These are phyloP conservation scores for Geotrichum australiense DNA, from an alignment of 1,139 yeast species.

Conservation along the genomic window DNA sequence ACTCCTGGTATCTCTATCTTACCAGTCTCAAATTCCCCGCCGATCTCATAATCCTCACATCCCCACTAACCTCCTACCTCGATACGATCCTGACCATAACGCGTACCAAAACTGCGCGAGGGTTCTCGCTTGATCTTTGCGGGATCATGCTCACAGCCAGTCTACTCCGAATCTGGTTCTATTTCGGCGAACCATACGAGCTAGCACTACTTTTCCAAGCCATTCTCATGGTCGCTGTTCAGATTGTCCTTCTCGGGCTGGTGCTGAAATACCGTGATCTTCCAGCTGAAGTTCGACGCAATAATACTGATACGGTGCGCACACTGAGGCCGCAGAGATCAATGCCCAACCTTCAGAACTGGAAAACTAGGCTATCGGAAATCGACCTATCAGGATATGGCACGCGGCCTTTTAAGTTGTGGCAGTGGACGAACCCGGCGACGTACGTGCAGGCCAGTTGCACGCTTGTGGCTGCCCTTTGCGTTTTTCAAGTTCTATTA, in stretches of 20 bases:
- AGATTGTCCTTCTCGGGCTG: slow-evolving; percentile 52
- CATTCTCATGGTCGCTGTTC: slow-evolving; percentile 69
- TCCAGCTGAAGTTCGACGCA: background rate
- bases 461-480: slow-evolving; percentile 40
- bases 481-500: slow-evolving; percentile 43
- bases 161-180: slow-evolving; percentile 66
- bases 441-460: slow-evolving; percentile 62
- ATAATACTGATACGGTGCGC: slow-evolving; percentile 5
- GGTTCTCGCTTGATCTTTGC: slow-evolving; percentile 83
- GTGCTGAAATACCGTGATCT: slow-evolving; percentile 54
- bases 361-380: background rate
- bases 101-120: slow-evolving; percentile 56
- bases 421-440: slow-evolving; percentile 74
- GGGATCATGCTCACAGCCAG: slow-evolving; percentile 84
- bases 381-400: slow-evolving; percentile 13
- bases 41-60: slow-evolving; percentile 38
- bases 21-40: slow-evolving; percentile 18
- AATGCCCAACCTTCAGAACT: slow-evolving; percentile 2
- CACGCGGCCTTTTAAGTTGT: slow-evolving; percentile 57
- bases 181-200: slow-evolving; percentile 74
- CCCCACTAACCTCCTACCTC: slow-evolving; percentile 82
- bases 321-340: slow-evolving; percentile 10
- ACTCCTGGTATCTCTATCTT: slow-evolving; percentile 11
- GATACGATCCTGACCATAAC: slow-evolving; percentile 69
- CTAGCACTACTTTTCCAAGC: slow-evolving; percentile 68